Conservation (phyloP, 768 basidiomycete genomes). For the Saitozyma podzolica region DNA sequence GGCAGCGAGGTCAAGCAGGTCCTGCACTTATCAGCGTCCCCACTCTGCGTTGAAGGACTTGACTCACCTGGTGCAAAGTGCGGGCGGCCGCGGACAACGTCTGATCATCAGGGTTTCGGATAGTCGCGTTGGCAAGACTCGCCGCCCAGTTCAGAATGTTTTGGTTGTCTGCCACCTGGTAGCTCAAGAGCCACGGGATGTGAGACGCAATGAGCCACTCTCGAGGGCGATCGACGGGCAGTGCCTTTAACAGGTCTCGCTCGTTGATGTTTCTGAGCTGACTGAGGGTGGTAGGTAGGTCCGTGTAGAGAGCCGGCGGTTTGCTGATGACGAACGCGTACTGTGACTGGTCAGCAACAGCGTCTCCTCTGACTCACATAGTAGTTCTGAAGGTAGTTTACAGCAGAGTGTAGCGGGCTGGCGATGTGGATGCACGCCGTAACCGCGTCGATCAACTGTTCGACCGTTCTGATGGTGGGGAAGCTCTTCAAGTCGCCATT, state of each 20-base stretch:
- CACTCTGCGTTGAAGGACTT: neutral
- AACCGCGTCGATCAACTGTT: neutral
- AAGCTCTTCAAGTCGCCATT: neutral
- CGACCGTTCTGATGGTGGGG: neutral
- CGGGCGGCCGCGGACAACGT: neutral
- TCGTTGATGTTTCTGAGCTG: slow-evolving; percentile 1
- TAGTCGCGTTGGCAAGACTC: neutral
- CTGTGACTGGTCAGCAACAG: neutral
- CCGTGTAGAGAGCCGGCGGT: neutral
- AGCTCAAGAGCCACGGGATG: neutral
- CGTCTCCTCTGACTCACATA: neutral
- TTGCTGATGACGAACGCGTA: slow-evolving; percentile 1
- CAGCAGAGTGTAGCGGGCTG: slow-evolving; percentile 1
- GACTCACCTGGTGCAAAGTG: neutral
- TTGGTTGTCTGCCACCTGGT: slow-evolving; percentile 2
- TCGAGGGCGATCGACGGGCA: slow-evolving; percentile 1
- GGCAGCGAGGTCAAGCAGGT: neutral
- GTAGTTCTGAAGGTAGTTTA: slow-evolving; percentile 4
- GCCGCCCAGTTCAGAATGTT: slow-evolving; percentile 1
- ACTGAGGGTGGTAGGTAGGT: neutral
- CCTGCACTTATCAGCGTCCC: neutral
- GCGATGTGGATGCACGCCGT: slow-evolving; percentile 5
- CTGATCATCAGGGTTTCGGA: slow-evolving; percentile 1
- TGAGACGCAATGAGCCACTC: slow-evolving; percentile 2
- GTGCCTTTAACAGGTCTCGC: neutral